Evolutionary conservation across 257 asterid genomes (phyloP), one percentile per base, ranked within the genome.

Genomic region (Scutellaria barbata): DNA sequence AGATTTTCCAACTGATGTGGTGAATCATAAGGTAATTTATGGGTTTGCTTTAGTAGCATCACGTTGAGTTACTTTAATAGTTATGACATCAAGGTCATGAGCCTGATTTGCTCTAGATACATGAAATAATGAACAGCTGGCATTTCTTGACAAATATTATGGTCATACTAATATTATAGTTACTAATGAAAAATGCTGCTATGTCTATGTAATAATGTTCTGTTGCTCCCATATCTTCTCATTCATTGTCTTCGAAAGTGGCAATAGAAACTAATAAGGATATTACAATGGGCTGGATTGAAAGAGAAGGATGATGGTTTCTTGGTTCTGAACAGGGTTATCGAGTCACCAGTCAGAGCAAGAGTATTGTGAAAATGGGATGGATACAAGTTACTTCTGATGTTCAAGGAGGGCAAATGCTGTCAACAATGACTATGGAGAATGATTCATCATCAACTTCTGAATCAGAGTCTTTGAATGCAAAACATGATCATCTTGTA

Each of bases 371-470:
- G 76, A 85, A 81, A 85, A 82, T 83, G 96, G 97, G 95, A 6
- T 91, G 97, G 94, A 75, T 16, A 54, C 84, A 60, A 81, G 88
- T 92, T 52, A 72, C 65, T 61, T 79, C 88, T 76, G 91, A 84
- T 41, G 74, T 83, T 56, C 78, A 79, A 79, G 95, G 87, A 71
- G 92, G 86, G 74, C 81, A 83, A 77, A 84, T 88, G 90, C 71
- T 82, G 75, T 88, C 96, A 63, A 87, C 96, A 43, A 89, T 88
- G 98, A 84, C 88, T 12, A 89, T 89, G 98, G 94, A 92, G 76
- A 61, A 80, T 9, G 69, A 75, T 69, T 79, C 94, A 78, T 74
- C 86, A 48, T 45, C 80, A 45, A 10, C 33, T 72, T 70, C 82
- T 43, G 81, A 76, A 62, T 55, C 79, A 51, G 86, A 76, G 62